A percentile compares a stretch with the other conserved stretches of the same genome.
These are phyloP conservation scores for Leptographium radiaticola DNA, from an alignment of 2,329 filamentous ascomycete species.

Conservation along the genomic window DNA sequence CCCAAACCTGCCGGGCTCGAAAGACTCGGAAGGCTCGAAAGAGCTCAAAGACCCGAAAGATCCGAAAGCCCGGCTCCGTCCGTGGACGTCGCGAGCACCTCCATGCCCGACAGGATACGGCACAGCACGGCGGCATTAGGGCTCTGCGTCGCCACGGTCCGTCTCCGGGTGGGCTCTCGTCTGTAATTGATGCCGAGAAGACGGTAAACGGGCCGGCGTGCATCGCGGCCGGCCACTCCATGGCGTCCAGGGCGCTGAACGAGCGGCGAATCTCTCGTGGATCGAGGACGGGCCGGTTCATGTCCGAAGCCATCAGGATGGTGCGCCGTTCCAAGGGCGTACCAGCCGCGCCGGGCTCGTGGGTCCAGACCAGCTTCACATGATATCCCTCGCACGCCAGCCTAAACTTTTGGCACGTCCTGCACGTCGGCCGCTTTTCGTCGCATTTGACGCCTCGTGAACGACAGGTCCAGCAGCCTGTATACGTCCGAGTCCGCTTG, in stretches of 20 bases:
- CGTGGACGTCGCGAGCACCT: too few relatives aligned
- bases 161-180: not conserved
- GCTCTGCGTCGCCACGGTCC: too few relatives aligned
- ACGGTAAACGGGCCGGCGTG: not conserved
- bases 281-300: not conserved
- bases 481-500: not conserved
- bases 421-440: not conserved
- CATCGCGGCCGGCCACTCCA: not conserved
- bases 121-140: too few relatives aligned
- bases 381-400: not conserved
- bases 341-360: not conserved
- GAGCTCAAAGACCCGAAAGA: too few relatives aligned
- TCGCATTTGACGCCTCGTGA: not conserved
- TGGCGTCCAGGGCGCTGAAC: not conserved
- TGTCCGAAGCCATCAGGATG: not conserved
- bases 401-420: not conserved
- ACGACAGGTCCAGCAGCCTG: not conserved
- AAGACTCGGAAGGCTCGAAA: too few relatives aligned
- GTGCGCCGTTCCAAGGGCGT: not conserved
- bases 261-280: not conserved
- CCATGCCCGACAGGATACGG: too few relatives aligned
- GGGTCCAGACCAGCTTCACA: not conserved
- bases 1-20: slow-evolving; percentile 1
- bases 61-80: too few relatives aligned
- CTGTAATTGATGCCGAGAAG: not conserved